Base-by-base conservation (phyloP, 2,329 filamentous ascomycete species). In the Hawksworthiomyces lignivorus region DNA sequence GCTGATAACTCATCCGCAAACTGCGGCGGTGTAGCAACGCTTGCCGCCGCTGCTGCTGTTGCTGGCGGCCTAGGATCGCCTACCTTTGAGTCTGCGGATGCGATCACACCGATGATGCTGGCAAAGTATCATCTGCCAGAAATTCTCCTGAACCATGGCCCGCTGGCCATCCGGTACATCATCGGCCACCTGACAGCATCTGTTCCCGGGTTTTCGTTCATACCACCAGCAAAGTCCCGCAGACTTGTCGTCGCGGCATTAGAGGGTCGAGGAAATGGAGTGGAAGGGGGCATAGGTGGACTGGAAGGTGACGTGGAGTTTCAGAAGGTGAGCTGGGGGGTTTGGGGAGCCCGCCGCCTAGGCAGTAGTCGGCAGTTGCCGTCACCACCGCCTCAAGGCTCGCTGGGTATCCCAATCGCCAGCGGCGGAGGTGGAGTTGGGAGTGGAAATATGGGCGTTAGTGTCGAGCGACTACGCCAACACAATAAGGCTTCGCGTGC, bases 321-420 rank as follows among this genome's bases (percentile, higher is more conserved):
- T 58, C 85, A 94, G 62, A 97, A 97, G 71, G 87, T 96, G 45
- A 90, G 90, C 57, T 97, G 90, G 90, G 92, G 92, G 46, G 80
- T 88, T 51, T 98, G 90, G 90, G 85, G 94, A 62, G 92, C 89
- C 48, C 80, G 80, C 58, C 73, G 78, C 59, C 51, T 58, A 68
- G 60, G 59, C 67, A 60, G 57, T 59, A 62, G 55, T 26, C 38
- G 34, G 28, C 38, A 28, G 24, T 40, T 21, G 36, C n/a, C 31
- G 12, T 20, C 40, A 3, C 38, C 29, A n/a, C 61, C 61, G 51
- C 55, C 59, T 24, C 64, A 63, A 20, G 69, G 68, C 52, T 62
- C 65, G 35, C 59, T 65, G 21, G 72, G 69, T 49, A 80, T 82
- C 47, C 75, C 76, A 52, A 81, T 82, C 56, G 61, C 62, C 52